Base-by-base conservation (phyloP, 2,329 filamentous ascomycete species). In the Furcasterigmium furcatum region DNA sequence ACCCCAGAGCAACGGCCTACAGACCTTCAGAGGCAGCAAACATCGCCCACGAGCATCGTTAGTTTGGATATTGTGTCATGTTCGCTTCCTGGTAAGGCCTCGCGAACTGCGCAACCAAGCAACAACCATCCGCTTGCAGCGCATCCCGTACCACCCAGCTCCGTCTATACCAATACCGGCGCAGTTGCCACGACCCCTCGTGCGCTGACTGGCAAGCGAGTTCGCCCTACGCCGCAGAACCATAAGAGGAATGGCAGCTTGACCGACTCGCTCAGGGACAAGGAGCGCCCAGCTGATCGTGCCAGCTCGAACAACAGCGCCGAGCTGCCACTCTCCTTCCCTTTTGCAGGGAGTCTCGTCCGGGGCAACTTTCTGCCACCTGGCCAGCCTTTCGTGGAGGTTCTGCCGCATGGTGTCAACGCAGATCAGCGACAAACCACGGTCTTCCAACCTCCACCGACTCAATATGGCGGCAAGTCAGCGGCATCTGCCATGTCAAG, bases 291-390 rank as follows among this genome's bases (percentile, higher is more conserved):
- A 19, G 64, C 65, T 6, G 77, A 80, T 38, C 77, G 72, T 48
- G 36, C 44, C 14, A 59, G 73, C 4, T 60, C 74, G 3, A 72
- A 73, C 51, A 79, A 77, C 51, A 78, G 78, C 19, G 69, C 74
- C 4, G 80, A 84, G 47, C 66, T 84, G 14, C 65, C 83, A 13
- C 74, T 85, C 51, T 75, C 83, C 9, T 71, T 84, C 19, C 82
- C 86, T 12, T 85, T 89, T 57, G 84, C 86, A 4, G 90, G 91
- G 9, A 92, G 87, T 52, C 79, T 99, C 30, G 91, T 97, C 18
- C 82, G 92, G 42, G 94, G 94, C 13, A 88, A 91, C 47, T 62
- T 96, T 6, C 80, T 95, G 50, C 88, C 91, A 14, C 94, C 92
- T 2, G 82, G 81, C 1, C 87, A 94, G 49, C 83, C 91, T 0